Evolutionary conservation across 257 asterid genomes (phyloP), one percentile per base, ranked within the genome.

Genomic region (Penstemon newberryi): DNA sequence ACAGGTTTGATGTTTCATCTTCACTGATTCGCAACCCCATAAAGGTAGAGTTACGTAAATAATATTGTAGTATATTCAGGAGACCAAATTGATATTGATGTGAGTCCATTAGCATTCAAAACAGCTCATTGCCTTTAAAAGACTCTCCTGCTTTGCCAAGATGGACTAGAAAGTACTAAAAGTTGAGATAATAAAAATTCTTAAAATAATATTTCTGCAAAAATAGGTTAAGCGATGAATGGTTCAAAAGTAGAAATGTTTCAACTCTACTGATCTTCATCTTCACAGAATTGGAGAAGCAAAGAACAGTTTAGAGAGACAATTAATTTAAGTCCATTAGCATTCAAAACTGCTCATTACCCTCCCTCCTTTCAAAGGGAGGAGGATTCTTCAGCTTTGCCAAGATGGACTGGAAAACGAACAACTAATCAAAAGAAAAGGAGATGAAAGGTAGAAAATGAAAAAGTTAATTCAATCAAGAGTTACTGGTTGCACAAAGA

Each of bases 331-430:
- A 81, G 84, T 79, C 86, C 86, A 86, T 77, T 81, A 77, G 86
- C 89, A 86, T 83, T 83, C 89, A 85, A 83, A 85, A 68, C 87
- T 73, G 78, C 75, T 73, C 84, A 86, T 65, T 8, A 73, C 77
- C 70, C 62, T 6, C 33, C 33, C 62, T 6, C 33, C 33, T 6
- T 10, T 4, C 1, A 1, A 57, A 36, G 51, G n/a, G n/a, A n/a
- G n/a, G n/a, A 67, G 39, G 60, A 73, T 80, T 75, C 76, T 40
- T 66, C 82, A 54, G 80, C 76, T 82, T 81, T 77, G 86, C 86
- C 87, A 83, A 86, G 92, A 86, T 81, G 89, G 87, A 86, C 87
- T 69, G 47, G 3, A 8, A 55, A 8, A 46, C 4, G 9, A 53
- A 40, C 44, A 3, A 41, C 33, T 1, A 15, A 15, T 15, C 18